Base-by-base conservation (phyloP, 139 green algal species). In the Asterochloris sp. region DNA sequence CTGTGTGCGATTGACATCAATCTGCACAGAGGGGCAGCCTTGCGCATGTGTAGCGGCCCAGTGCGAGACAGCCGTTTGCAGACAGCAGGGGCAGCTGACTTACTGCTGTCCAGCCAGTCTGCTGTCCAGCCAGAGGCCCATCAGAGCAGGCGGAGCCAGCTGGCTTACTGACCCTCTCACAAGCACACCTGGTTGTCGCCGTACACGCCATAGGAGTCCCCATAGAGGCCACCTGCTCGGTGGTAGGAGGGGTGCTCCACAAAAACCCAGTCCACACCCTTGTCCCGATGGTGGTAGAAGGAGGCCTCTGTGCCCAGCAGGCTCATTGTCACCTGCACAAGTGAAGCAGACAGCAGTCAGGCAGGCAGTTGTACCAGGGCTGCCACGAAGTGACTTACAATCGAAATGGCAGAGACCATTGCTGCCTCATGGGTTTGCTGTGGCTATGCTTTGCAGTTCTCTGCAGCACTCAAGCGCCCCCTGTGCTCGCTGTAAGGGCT, bases 191-290 rank as follows among this genome's bases (percentile, higher is more conserved):
- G 90, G 84, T 97, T 97, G 85, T 97, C 94, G 15, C 89, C 89
- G 78, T 95, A 97, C 11, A 91, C 88, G 21, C 94, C 94, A 76
- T 88, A 81, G 11, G 84, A 63, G 81, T 97, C 95, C 0, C 86
- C 89, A 82, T 98, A 98, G 2, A 95, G 80, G 0, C 91, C 93
- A 0, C 91, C 94, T 4, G 87, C 85, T 24, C 93, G 87, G 13
- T 84, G 83, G 86, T 90, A 96, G 54, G 86, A 89, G 19, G 87
- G 85, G 83, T 97, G 91, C 82, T 96, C 93, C 28, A 98, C 90
- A 86, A 98, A 98, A 6, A 98, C 89, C 71, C 83, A 96, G 86
- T 96, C 93, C 26, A 96, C 93, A 6, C 93, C 93, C 28, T 90
- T 84, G 60, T 84, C 79, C 13, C 83, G 82, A 10, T 84, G 54